A percentile compares a stretch with the other conserved stretches of the same genome.
These are phyloP conservation scores for Cyberlindnera suaveolens DNA, from an alignment of 805 yeast species.

Conservation along the genomic window DNA sequence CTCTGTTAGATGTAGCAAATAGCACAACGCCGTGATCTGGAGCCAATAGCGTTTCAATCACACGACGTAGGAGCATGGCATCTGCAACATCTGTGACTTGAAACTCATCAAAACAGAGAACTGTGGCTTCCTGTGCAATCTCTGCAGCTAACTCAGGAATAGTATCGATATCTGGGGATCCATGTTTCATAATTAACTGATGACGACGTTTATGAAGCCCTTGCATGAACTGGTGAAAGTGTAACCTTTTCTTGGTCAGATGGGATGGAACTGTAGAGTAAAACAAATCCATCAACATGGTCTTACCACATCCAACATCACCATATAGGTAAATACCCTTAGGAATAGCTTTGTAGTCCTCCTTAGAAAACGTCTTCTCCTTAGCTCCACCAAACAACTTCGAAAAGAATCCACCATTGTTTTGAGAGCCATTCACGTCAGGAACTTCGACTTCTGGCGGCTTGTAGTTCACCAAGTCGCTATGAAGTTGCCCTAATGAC, in stretches of 20 bases:
- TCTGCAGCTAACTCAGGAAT: constrained; percentile 82
- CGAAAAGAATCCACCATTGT: constrained; percentile 29
- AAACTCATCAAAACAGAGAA: constrained; percentile 92
- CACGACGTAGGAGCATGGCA: constrained; percentile 87
- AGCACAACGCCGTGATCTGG: constrained; percentile 77
- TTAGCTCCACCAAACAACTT: constrained; percentile 16
- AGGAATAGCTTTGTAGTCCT: constrained; percentile 42
- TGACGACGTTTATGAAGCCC: constrained; percentile 83
- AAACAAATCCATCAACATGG: constrained; percentile 96
- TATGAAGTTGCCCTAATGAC: constrained; percentile 54
- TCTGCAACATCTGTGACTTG: constrained; percentile 99
- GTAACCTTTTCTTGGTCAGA: constrained; percentile 74
- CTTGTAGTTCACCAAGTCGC: constrained; percentile 42
- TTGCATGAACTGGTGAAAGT: constrained; percentile 98
- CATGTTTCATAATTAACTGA: constrained; percentile 58
- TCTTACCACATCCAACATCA: constrained; percentile 97
- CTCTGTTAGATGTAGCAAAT: constrained; percentile 92
- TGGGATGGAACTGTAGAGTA: constrained; percentile 77
- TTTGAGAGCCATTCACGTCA: constrained; percentile 14
- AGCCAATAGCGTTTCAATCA: constrained; percentile 59
- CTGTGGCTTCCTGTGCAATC: constrained; percentile 67
- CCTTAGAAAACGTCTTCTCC: neutral
- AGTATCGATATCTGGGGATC: constrained; percentile 66
- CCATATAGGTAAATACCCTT: constrained; percentile 90
- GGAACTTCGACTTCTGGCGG: constrained; percentile 63